Percentiles rank a stretch among this genome's conserved stretches.
phyloP scores from a whole-genome alignment of 1,284 basidiomycete species.

The Rhodofomes roseus region DNA sequence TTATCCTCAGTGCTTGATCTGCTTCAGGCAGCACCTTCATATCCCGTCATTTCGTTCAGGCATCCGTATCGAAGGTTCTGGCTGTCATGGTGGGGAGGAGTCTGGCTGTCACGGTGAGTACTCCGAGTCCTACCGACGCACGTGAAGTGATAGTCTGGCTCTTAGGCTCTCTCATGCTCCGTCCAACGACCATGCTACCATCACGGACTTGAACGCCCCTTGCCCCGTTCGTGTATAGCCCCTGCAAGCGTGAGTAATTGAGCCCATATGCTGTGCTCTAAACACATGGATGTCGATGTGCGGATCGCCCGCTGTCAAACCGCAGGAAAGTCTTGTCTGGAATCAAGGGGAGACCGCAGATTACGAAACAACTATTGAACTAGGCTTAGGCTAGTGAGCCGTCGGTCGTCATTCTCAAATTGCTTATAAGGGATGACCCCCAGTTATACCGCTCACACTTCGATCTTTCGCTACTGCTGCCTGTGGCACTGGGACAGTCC shows the following conservation, averaged over 20 bases:
- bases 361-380: background rate
- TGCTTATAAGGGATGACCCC: background rate
- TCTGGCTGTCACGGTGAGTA: too few species aligned
- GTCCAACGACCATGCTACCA: too few species aligned
- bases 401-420: background rate
- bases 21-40: too few species aligned
- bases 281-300: constrained; percentile 6
- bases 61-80: too few species aligned
- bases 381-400: background rate
- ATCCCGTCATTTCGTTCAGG: too few species aligned
- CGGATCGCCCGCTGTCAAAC: background rate
- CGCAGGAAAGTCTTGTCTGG: background rate
- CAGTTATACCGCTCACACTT: background rate
- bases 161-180: too few species aligned
- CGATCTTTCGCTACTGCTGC: background rate
- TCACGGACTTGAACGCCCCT: too few species aligned
- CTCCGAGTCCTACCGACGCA: too few species aligned
- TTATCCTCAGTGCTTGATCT: too few species aligned
- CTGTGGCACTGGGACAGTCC: background rate
- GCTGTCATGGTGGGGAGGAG: too few species aligned
- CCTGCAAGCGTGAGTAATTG: background rate
- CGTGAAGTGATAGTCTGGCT: too few species aligned
- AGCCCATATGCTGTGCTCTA: background rate
- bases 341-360: background rate
- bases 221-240: too few species aligned